phyloP scores from a whole-genome alignment of 768 basidiomycete species.

The Bullera alba region DNA sequence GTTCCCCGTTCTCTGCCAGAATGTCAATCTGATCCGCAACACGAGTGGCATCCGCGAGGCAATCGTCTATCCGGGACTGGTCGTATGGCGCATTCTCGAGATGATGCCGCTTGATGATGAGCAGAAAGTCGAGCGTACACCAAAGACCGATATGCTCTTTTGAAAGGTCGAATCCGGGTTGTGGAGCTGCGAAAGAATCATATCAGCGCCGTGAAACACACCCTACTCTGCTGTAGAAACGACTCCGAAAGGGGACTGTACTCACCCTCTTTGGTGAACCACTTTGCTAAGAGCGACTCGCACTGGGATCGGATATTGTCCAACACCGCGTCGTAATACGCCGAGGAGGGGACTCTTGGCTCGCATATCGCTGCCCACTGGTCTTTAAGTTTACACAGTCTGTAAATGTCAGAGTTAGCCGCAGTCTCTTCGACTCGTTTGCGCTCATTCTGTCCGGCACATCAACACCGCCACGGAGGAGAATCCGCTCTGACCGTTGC shows the following conservation, averaged over 20 bases:
- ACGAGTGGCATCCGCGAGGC: conserved; percentile 9
- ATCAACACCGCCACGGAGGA: too few species aligned
- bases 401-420: too few species aligned
- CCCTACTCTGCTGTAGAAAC: background rate
- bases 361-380: conserved; percentile 24
- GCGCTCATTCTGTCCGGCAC: too few species aligned
- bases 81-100: conserved; percentile 9
- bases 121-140: conserved; percentile 20
- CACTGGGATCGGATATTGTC: conserved; percentile 16
- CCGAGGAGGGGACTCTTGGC: conserved; percentile 1
- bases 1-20: conserved; percentile 13
- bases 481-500: too few species aligned
- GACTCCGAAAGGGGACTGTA: too few species aligned
- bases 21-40: conserved; percentile 18
- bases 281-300: conserved; percentile 16
- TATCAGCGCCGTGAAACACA: too few species aligned
- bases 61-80: conserved; percentile 13
- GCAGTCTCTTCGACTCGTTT: too few species aligned
- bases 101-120: conserved; percentile 14
- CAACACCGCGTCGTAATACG: conserved; percentile 14
- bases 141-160: conserved; percentile 23
- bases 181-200: conserved; percentile 9
- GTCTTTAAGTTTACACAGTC: conserved; percentile 28
- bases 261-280: conserved; percentile 19
- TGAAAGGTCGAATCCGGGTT: conserved; percentile 12